phyloP scores from a whole-genome alignment of 2,329 filamentous ascomycete species.

The Bisporella sp. region DNA sequence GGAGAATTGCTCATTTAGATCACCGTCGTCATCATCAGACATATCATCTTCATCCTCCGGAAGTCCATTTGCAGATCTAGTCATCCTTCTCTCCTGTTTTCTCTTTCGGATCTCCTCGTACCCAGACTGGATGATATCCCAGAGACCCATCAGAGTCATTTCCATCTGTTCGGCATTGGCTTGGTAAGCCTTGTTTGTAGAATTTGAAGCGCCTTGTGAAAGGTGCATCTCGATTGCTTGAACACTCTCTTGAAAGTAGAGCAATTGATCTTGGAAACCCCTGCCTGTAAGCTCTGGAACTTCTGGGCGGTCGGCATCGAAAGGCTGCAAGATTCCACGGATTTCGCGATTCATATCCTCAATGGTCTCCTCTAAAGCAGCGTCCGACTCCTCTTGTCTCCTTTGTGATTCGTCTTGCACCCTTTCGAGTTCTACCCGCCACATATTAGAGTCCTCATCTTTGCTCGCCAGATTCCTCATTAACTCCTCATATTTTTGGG shows the following conservation, averaged over 20 bases:
- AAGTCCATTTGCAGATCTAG: constrained; percentile 49
- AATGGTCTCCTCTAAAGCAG: constrained; percentile 42
- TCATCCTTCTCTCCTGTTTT: constrained; percentile 45
- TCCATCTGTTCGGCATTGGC: constrained; percentile 49
- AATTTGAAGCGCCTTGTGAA: constrained; percentile 2
- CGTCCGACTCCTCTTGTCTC: constrained; percentile 17
- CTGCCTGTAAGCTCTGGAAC: constrained; percentile 51
- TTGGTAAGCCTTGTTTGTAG: constrained; percentile 22
- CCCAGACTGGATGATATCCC: constrained; percentile 42
- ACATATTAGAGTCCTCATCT: background rate
- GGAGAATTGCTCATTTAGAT: constrained; percentile 57
- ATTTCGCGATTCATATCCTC: constrained; percentile 58
- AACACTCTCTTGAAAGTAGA: constrained; percentile 58
- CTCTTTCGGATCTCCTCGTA: constrained; percentile 48
- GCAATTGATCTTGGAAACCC: constrained; percentile 59
- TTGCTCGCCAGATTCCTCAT: background rate
- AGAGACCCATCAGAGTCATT: constrained; percentile 40
- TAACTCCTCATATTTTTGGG: background rate
- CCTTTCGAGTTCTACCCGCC: background rate
- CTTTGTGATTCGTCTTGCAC: background rate
- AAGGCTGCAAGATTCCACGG: constrained; percentile 46
- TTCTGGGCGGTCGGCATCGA: constrained; percentile 42
- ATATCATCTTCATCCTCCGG: constrained; percentile 51
- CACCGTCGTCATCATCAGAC: constrained; percentile 54
- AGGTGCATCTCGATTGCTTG: constrained; percentile 36